phyloP scores from a whole-genome alignment of 1,284 basidiomycete species.

The Marasmius fiardii region DNA sequence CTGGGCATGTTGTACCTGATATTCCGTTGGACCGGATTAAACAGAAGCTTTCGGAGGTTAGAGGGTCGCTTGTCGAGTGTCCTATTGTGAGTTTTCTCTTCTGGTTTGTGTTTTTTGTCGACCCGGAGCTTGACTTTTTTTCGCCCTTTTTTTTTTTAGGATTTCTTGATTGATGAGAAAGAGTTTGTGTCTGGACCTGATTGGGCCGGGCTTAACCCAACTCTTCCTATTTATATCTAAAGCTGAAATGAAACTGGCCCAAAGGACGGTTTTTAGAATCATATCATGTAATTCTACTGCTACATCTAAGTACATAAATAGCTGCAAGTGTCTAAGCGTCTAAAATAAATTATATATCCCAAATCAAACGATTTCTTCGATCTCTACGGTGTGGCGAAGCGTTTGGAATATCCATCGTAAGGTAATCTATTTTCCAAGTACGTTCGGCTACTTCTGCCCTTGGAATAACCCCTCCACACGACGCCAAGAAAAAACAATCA shows the following conservation, averaged over 20 bases:
- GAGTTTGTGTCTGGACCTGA: conserved; percentile 67
- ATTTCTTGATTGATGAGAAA: conserved; percentile 80
- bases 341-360: too few species aligned
- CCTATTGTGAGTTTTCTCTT: conserved; percentile 51
- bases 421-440: too few species aligned
- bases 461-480: too few species aligned
- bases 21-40: conserved; percentile 69
- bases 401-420: too few species aligned
- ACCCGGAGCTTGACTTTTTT: background rate
- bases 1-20: conserved; percentile 77
- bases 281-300: too few species aligned
- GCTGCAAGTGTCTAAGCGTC: too few species aligned
- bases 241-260: background rate
- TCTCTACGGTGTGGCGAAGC: too few species aligned
- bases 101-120: background rate
- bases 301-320: too few species aligned
- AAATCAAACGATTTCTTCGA: too few species aligned
- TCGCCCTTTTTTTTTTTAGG: conserved; percentile 34
- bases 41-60: conserved; percentile 66
- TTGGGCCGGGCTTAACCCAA: conserved; percentile 74
- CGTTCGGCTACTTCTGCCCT: too few species aligned
- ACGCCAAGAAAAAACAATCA: too few species aligned
- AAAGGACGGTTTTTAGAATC: too few species aligned
- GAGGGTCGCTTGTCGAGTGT: conserved; percentile 72
- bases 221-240: conserved; percentile 73